phyloP scores from a whole-genome alignment of 1,284 basidiomycete species.

The Malassezia sympodialis region DNA sequence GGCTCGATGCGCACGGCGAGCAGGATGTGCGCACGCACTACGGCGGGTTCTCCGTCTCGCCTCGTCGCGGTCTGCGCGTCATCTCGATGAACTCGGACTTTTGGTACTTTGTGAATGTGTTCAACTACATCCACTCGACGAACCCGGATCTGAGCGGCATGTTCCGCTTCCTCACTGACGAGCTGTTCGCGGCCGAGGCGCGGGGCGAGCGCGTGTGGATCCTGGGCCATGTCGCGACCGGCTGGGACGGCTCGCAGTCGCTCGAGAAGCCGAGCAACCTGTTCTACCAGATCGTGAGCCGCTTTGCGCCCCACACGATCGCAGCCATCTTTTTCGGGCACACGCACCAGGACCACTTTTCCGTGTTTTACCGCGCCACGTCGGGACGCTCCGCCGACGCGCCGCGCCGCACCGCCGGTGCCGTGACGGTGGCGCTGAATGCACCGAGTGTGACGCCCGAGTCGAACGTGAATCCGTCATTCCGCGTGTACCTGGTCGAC shows the following conservation, averaged over 20 bases:
- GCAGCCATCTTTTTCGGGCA: constrained; percentile 72
- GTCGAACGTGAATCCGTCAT: constrained; percentile 65
- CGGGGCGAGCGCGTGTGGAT: constrained; percentile 57
- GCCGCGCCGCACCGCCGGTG: constrained; percentile 9
- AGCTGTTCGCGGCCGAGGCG: constrained; percentile 55
- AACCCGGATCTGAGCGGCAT: constrained; percentile 63
- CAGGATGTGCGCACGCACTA: constrained; percentile 61
- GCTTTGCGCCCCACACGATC: constrained; percentile 63
- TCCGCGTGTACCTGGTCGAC: constrained; percentile 68
- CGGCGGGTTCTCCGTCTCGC: constrained; percentile 62
- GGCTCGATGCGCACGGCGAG: constrained; percentile 59
- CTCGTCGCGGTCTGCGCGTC: constrained; percentile 60
- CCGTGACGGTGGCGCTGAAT: constrained; percentile 51
- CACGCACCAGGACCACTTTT: constrained; percentile 68
- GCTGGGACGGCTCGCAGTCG: constrained; percentile 63
- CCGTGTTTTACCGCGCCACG: constrained; percentile 68
- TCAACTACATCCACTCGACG: constrained; percentile 67
- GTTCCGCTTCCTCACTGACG: constrained; percentile 67
- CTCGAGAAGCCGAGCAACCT: constrained; percentile 38
- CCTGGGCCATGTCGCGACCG: constrained; percentile 64
- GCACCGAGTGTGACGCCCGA: constrained; percentile 63
- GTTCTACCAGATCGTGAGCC: constrained; percentile 58
- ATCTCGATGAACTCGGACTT: constrained; percentile 66
- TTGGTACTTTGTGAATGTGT: constrained; percentile 53
- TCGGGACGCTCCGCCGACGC: constrained; percentile 50